phyloP scores from a whole-genome alignment of 805 yeast species.

The Suhomyces emberorum region DNA sequence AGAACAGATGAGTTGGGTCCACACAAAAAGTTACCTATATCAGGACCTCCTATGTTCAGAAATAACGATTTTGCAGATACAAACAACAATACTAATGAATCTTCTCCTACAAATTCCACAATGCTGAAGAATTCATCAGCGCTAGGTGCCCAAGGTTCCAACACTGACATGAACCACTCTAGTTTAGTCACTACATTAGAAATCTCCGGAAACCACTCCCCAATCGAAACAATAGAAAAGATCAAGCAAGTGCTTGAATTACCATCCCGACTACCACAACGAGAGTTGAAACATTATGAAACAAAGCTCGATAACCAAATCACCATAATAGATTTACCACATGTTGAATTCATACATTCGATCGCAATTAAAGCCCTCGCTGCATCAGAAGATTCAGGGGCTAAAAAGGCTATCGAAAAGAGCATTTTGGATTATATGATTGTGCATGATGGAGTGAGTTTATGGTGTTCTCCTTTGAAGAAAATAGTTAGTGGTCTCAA shows the following conservation, averaged over 20 bases:
- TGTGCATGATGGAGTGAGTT: conserved; percentile 50
- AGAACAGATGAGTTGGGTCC: neutral
- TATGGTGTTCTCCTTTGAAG: conserved; percentile 68
- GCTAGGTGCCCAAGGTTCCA: no score
- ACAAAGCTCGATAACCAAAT: conserved; percentile 28
- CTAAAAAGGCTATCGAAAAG: conserved; percentile 23
- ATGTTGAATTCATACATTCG: conserved; percentile 12
- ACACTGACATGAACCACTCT: neutral
- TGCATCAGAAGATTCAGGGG: neutral
- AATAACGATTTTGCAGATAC: conserved; percentile 1
- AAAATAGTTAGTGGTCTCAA: conserved; percentile 38
- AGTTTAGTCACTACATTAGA: neutral
- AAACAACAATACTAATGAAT: conserved; percentile 10
- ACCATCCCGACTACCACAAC: conserved; percentile 32
- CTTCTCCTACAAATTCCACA: neutral
- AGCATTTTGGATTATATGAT: conserved; percentile 52
- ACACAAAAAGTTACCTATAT: no score
- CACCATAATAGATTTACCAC: neutral
- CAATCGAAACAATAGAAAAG: neutral
- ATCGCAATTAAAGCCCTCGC: conserved; percentile 7
- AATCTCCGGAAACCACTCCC: neutral
- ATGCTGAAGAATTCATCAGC: no score
- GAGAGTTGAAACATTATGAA: conserved; percentile 44
- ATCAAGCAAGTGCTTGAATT: conserved; percentile 15
- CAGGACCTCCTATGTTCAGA: no score